These are phyloP conservation scores for Tricholoma hemisulphureum DNA, from an alignment of 768 basidiomycete genomes.

Conservation along the genomic window DNA sequence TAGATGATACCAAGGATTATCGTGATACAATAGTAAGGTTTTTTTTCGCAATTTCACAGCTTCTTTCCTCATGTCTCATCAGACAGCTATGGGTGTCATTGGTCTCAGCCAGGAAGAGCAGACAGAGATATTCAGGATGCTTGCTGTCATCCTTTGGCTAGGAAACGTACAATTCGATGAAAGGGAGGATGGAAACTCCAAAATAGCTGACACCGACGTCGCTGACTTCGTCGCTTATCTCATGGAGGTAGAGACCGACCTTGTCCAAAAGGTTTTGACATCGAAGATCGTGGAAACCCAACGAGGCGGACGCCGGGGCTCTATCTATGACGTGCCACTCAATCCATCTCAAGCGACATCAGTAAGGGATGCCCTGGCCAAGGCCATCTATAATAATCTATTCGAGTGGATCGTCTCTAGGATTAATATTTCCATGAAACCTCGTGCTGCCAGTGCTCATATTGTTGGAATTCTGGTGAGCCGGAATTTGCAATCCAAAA, in stretches of 20 bases:
- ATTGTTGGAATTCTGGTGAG: constrained; percentile 89
- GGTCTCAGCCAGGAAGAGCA: constrained; percentile 86
- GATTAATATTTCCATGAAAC: constrained; percentile 95
- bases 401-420: constrained; percentile 99
- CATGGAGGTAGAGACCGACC: constrained; percentile 78
- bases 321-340: constrained; percentile 94
- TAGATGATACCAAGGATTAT: constrained; percentile 88
- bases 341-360: constrained; percentile 90
- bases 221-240: constrained; percentile 94
- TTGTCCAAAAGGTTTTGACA: constrained; percentile 86
- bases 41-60: neutral
- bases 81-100: constrained; percentile 94
- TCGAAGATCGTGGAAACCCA: constrained; percentile 88
- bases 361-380: constrained; percentile 88
- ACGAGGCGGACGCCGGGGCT: constrained; percentile 88
- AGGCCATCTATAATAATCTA: constrained; percentile 96
- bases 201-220: constrained; percentile 78
- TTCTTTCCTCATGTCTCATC: constrained; percentile 9
- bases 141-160: constrained; percentile 91
- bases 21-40: constrained; percentile 77
- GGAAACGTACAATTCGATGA: constrained; percentile 93
- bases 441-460: constrained; percentile 67
- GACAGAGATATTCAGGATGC: constrained; percentile 88
- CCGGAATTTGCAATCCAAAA: constrained; percentile 3
- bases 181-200: constrained; percentile 85